A percentile compares a stretch with the other conserved stretches of the same genome.
Evolutionary conservation across 192 early-diverging fungal genomes (phyloP).

Genomic region (Umbelopsis sp.): DNA sequence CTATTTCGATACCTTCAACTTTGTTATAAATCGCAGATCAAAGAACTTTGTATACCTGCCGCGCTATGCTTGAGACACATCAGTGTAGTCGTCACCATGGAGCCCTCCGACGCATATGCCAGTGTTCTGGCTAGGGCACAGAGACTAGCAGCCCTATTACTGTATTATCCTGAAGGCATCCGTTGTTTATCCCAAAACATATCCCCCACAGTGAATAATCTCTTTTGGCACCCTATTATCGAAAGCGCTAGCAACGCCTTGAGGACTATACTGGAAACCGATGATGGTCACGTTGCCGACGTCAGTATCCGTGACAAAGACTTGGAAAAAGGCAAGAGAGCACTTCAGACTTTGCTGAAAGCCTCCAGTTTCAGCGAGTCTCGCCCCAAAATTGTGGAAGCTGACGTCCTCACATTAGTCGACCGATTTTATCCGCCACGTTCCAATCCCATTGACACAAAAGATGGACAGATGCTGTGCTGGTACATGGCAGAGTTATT

Average conservation of each 20-base stretch:
- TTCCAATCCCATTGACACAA: not conserved
- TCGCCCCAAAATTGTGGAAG: slow-evolving; percentile 2
- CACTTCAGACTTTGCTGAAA: slow-evolving; percentile 6
- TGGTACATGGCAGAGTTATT: not conserved
- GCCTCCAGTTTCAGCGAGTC: not conserved
- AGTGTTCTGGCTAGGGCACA: not conserved
- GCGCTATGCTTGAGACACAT: slow-evolving; percentile 12
- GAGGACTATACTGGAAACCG: not conserved
- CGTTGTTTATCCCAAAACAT: not conserved
- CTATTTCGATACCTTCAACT: slow-evolving; percentile 13
- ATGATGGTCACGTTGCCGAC: not conserved
- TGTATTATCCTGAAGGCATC: slow-evolving; percentile 10
- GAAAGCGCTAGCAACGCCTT: not conserved
- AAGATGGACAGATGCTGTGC: not conserved
- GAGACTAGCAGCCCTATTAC: not conserved
- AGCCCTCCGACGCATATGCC: not conserved
- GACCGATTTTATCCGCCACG: slow-evolving; percentile 3
- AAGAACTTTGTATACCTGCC: not conserved
- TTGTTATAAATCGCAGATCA: not conserved
- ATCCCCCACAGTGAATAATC: not conserved
- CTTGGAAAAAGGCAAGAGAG: not conserved
- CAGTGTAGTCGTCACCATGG: not conserved
- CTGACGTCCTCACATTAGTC: not conserved
- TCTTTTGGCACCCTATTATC: slow-evolving; percentile 16
- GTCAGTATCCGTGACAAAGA: not conserved